phyloP scores from a whole-genome alignment of 2,329 filamentous ascomycete genomes.

The Sphaerulina vaccinii region DNA sequence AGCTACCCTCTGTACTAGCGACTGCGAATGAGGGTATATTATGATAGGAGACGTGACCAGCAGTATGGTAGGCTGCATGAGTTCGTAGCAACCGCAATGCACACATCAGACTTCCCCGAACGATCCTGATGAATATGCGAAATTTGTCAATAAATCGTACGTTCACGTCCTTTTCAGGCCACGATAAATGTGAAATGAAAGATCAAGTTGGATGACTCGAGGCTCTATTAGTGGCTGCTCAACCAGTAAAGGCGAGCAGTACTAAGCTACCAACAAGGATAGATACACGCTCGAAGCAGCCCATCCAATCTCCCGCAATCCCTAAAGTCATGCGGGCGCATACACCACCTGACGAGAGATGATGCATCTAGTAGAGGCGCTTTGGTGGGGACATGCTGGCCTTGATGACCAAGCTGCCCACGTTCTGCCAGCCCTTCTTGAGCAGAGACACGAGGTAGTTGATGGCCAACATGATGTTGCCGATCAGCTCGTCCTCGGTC shows the following conservation, averaged over 20 bases:
- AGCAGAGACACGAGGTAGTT: conserved; percentile 99
- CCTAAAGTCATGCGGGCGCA: neutral
- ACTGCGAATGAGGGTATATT: too few relatives aligned
- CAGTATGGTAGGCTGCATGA: too few relatives aligned
- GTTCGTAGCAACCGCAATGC: too few relatives aligned
- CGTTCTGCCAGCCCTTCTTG: conserved; percentile 99
- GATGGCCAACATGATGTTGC: conserved; percentile 99
- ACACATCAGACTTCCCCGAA: too few relatives aligned
- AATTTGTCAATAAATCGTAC: too few relatives aligned
- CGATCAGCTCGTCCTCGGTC: conserved; percentile 91
- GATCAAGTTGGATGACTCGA: conserved; percentile 29
- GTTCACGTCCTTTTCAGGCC: too few relatives aligned
- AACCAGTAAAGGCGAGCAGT: conserved; percentile 36
- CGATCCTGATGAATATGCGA: too few relatives aligned
- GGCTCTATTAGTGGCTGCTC: conserved; percentile 33
- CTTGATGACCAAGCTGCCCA: conserved; percentile 99
- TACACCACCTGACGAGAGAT: conserved; percentile 8
- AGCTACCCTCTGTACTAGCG: too few relatives aligned
- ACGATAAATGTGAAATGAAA: neutral
- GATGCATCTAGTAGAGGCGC: conserved; percentile 79
- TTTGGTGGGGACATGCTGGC: conserved; percentile 98
- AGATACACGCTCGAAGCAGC: conserved; percentile 30
- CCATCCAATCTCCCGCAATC: conserved; percentile 19
- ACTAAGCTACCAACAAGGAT: conserved; percentile 21
- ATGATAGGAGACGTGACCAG: too few relatives aligned